Evolutionary conservation across 2,329 filamentous ascomycete genomes (phyloP), one percentile per base, ranked within the genome.

Genomic region (Xylariaceae sp.): DNA sequence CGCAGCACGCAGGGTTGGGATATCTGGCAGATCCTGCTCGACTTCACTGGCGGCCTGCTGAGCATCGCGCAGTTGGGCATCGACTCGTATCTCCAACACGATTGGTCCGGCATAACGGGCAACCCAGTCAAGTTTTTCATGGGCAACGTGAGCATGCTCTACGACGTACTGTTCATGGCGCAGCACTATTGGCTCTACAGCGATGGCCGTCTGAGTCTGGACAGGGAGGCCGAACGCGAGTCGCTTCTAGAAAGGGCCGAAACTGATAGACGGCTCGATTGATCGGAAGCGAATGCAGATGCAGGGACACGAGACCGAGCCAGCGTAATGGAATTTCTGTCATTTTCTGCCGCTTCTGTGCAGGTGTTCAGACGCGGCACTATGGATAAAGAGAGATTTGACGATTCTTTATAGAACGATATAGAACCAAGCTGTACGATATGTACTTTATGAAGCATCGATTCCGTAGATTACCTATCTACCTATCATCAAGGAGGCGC

Each of bases 71-170:
- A 99, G 75, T 82, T 96, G 63, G 76, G 87, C 18, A 86, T 97
- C 62, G 94, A 97, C 76, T 92, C 90, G 61, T 90, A 88, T 60
- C 76, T 95, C 44, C 87, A 94, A 73, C 82, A 82, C 57, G 91
- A 96, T 76, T 97, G 93, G 92, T 89, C 87, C 52, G 94, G 93
- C 18, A 80, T 97, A 59, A 92, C 88, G 0, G 93, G 92, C 1
- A 97, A 97, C 73, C 90, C 92, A 0, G 88, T 94, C 67, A 99
- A 97, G 77, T 85, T 97, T 60, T 85, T 87, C 2, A 80, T 97
- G 48, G 89, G 90, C 11, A 93, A 96, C 69, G 84, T 96, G 51
- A 91, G 87, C 59, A 88, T 97, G 67, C 73, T 90, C 2, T 97
- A 96, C 72, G 93, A 97, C 71, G 64, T 88, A 37, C 79, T 96